phyloP scores from a whole-genome alignment of 2,329 filamentous ascomycete genomes.

The Monilinia vaccinii-corymbosi region DNA sequence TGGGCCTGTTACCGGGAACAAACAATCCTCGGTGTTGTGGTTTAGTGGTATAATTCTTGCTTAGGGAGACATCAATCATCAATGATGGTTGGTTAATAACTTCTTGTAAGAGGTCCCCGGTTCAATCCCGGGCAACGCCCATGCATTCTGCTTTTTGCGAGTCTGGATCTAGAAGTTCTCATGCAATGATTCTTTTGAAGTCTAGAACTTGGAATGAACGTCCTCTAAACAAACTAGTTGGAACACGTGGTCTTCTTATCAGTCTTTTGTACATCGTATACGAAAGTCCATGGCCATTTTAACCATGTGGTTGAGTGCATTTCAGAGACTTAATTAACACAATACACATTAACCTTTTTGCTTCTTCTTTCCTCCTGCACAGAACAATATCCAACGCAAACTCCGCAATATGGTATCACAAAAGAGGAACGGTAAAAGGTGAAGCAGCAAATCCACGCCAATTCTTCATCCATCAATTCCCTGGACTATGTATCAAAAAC shows the following conservation, averaged over 20 bases:
- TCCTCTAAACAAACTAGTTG: too few relatives aligned
- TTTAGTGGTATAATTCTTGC: conserved; percentile 13
- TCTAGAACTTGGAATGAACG: too few relatives aligned
- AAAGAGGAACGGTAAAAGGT: not conserved
- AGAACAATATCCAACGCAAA: not conserved
- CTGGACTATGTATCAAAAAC: not conserved
- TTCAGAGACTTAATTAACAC: not conserved
- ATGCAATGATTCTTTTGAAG: too few relatives aligned
- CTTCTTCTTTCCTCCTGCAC: not conserved
- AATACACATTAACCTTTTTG: not conserved
- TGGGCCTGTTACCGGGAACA: fast-evolving
- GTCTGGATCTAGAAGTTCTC: too few relatives aligned
- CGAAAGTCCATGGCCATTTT: too few relatives aligned
- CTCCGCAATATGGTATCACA: not conserved
- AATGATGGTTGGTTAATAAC: not conserved
- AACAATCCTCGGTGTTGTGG: conserved; percentile 2
- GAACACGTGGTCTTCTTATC: too few relatives aligned
- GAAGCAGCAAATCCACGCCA: not conserved
- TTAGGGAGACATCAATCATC: not conserved
- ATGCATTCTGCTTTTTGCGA: not conserved
- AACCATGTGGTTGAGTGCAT: not conserved
- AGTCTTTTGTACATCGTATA: too few relatives aligned
- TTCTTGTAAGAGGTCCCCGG: conserved; percentile 11
- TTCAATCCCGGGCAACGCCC: conserved; percentile 10
- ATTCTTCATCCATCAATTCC: not conserved